Conservation (phyloP, 352 stramenopile species). For the Albugo candida region DNA sequence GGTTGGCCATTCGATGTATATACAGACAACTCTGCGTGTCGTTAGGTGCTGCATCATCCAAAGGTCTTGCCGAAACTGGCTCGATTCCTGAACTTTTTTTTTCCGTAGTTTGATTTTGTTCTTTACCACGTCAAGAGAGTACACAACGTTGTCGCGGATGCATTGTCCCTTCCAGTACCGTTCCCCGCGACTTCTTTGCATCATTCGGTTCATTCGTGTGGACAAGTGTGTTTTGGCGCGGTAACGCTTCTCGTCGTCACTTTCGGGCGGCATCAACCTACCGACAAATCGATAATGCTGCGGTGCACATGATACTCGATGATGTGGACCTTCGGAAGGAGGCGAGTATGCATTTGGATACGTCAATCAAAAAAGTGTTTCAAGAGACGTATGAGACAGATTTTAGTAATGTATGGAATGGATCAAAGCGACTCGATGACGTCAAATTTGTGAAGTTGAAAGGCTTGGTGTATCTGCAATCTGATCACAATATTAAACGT, state of each 20-base stretch:
- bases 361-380: background rate
- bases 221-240: background rate
- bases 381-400: background rate
- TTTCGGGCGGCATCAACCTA: background rate
- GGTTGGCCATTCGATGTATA: conserved; percentile 3
- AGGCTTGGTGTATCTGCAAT: background rate
- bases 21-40: conserved; percentile 7
- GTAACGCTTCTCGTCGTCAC: background rate
- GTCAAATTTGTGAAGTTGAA: background rate
- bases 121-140: conserved; percentile 4
- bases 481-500: background rate
- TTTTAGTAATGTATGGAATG: background rate
- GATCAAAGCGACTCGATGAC: background rate
- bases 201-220: background rate
- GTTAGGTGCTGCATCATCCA: conserved; percentile 4
- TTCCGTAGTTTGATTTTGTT: conserved; percentile 5
- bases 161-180: conserved; percentile 1
- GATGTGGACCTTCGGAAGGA: background rate
- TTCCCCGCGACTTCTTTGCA: background rate
- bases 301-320: background rate
- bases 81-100: conserved; percentile 7
- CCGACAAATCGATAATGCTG: background rate
- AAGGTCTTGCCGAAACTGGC: conserved; percentile 5
- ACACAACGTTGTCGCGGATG: conserved; percentile 7
- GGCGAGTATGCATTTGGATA: background rate